Conservation (phyloP, 2,329 filamentous ascomycete genomes). For the Trichoderma guizhouense region DNA sequence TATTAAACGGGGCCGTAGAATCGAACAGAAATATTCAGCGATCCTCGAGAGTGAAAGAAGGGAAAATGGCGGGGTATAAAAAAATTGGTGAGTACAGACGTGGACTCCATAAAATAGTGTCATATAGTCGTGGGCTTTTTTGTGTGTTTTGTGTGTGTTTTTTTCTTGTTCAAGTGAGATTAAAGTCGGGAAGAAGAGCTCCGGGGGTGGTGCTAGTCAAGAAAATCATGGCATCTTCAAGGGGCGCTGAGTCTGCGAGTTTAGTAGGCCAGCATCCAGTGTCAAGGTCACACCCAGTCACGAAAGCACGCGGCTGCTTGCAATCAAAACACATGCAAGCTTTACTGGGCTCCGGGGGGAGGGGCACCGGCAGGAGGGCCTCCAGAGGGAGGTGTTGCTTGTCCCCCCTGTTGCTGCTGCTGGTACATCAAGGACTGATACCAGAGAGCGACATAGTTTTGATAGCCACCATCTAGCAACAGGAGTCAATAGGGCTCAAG, state of each 20-base stretch:
- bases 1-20: constrained; percentile 19
- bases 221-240: constrained; percentile 32
- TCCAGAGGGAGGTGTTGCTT: constrained; percentile 33
- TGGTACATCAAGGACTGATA: constrained; percentile 62
- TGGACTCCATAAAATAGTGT: constrained; percentile 29
- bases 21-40: constrained; percentile 14
- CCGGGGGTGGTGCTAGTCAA: constrained; percentile 31
- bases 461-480: constrained; percentile 68
- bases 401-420: constrained; percentile 40
- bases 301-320: constrained; percentile 16
- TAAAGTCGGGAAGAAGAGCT: neutral
- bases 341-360: constrained; percentile 38
- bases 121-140: constrained; percentile 25
- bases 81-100: constrained; percentile 33
- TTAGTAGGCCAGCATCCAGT: constrained; percentile 11
- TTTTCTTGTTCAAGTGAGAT: constrained; percentile 20
- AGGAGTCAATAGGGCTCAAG: neutral
- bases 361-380: constrained; percentile 37
- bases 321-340: constrained; percentile 17
- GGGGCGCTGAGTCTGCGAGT: constrained; percentile 23
- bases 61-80: constrained; percentile 11
- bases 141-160: neutral
- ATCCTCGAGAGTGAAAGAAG: constrained; percentile 26
- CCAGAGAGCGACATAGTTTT: constrained; percentile 77
- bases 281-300: constrained; percentile 21